These are phyloP conservation scores for Pichia sp. DNA, from an alignment of 1,139 yeast species.

Conservation along the genomic window DNA sequence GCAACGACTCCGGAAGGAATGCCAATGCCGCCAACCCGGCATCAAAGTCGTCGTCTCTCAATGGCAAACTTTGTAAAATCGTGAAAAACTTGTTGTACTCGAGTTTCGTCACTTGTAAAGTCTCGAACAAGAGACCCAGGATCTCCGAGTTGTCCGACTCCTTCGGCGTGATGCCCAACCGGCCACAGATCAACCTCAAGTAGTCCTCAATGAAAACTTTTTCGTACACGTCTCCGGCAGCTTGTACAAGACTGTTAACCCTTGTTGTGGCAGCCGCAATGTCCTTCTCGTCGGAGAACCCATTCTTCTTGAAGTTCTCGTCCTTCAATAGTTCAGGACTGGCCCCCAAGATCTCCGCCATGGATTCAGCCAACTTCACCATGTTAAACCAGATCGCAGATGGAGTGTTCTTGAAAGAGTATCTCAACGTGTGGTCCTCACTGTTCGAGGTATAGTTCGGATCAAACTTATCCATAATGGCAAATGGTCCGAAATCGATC, in stretches of 20 bases:
- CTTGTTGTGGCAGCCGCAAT: slow-evolving; percentile 51
- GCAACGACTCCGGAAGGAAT: slow-evolving; percentile 28
- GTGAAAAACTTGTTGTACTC: slow-evolving; percentile 82
- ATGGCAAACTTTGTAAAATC: slow-evolving; percentile 45
- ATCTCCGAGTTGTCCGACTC: slow-evolving; percentile 47
- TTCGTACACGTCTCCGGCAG: slow-evolving; percentile 64
- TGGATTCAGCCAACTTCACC: slow-evolving; percentile 75
- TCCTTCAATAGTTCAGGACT: slow-evolving; percentile 50
- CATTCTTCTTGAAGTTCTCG: slow-evolving; percentile 33
- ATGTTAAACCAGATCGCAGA: slow-evolving; percentile 92
- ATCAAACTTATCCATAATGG: slow-evolving; percentile 74
- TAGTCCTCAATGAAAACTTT: slow-evolving; percentile 57
- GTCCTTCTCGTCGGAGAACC: slow-evolving; percentile 41
- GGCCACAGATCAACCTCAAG: slow-evolving; percentile 52
- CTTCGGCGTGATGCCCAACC: slow-evolving; percentile 60
- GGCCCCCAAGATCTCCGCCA: slow-evolving; percentile 78
- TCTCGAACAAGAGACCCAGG: slow-evolving; percentile 58
- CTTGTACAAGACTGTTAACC: slow-evolving; percentile 62
- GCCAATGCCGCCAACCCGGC: slow-evolving; percentile 23
- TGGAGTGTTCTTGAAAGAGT: slow-evolving; percentile 79
- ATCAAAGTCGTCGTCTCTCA: slow-evolving; percentile 33
- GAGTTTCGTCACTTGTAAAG: slow-evolving; percentile 56
- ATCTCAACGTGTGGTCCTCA: slow-evolving; percentile 70
- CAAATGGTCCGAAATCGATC: slow-evolving; percentile 93
- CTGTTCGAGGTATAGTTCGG: slow-evolving; percentile 85